phyloP scores from a whole-genome alignment of 352 stramenopile genomes.

The Phytophthora pluvialis region DNA sequence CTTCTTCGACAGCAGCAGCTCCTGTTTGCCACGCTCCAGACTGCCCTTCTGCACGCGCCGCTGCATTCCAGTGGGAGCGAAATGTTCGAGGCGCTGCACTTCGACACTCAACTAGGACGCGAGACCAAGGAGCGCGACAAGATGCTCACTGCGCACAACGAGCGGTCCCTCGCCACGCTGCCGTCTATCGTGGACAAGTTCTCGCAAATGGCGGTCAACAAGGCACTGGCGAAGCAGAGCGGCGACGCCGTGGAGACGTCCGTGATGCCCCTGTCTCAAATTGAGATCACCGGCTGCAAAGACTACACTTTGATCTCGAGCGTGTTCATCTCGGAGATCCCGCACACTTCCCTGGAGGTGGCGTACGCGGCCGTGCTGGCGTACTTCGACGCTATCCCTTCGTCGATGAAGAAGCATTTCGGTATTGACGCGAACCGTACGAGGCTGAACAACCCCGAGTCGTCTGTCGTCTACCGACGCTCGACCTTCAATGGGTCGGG shows the following conservation, averaged over 20 bases:
- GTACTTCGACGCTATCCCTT: conserved; percentile 37
- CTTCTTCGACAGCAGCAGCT: conserved; percentile 45
- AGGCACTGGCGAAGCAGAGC: conserved; percentile 13
- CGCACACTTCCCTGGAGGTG: conserved; percentile 33
- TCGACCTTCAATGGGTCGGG: conserved; percentile 27
- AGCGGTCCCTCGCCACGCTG: conserved; percentile 29
- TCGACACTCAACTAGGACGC: conserved; percentile 29
- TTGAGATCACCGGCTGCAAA: conserved; percentile 37
- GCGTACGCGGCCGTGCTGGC: conserved; percentile 30
- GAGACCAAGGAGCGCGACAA: conserved; percentile 23
- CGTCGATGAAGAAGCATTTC: conserved; percentile 37
- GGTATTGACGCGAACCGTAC: conserved; percentile 23
- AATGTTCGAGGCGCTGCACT: conserved; percentile 42
- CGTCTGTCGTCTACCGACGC: conserved; percentile 28
- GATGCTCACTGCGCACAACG: conserved; percentile 33
- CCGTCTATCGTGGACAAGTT: conserved; percentile 35
- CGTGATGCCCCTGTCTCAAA: conserved; percentile 35
- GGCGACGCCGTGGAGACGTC: conserved; percentile 7
- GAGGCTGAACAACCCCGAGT: conserved; percentile 26
- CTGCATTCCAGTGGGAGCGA: conserved; percentile 34
- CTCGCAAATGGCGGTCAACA: conserved; percentile 28
- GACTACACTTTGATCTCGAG: conserved; percentile 43
- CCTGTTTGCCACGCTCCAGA: conserved; percentile 41
- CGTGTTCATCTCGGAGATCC: conserved; percentile 46
- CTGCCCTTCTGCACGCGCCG: conserved; percentile 32